These are phyloP conservation scores for Fraxinus quadrangulata DNA, from an alignment of 257 asterid species.

Conservation along the genomic window DNA sequence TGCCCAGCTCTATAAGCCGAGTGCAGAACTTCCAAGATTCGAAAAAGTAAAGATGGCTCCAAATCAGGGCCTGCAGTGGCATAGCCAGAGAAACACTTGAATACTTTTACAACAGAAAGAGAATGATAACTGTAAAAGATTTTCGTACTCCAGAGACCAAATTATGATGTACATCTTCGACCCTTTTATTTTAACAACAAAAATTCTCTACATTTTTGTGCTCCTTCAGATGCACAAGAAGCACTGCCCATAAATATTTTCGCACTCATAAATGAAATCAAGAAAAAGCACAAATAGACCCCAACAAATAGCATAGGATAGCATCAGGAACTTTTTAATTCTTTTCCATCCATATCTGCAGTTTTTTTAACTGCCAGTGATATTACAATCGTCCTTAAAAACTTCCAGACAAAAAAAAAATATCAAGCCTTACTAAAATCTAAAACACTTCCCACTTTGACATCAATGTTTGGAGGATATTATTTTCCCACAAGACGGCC, in stretches of 20 bases:
- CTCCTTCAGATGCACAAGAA: neutral
- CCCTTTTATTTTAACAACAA: neutral
- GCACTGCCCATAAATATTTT: constrained; percentile 11
- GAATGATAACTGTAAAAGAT: neutral
- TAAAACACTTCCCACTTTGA: neutral
- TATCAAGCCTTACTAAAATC: neutral
- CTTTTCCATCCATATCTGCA: neutral
- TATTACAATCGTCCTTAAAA: neutral
- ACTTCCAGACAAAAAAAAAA: neutral
- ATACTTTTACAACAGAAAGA: neutral
- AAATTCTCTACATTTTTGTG: neutral
- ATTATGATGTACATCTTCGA: neutral
- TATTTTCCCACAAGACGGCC: neutral
- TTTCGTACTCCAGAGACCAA: neutral
- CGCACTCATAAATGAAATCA: neutral
- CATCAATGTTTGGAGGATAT: neutral
- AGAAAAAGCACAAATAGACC: neutral
- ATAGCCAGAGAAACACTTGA: constrained; percentile 5
- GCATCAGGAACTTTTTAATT: neutral
- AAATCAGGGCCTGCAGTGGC: constrained; percentile 58
- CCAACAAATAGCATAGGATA: neutral
- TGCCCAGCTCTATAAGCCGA: constrained; percentile 78
- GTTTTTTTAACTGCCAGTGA: neutral
- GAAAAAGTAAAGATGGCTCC: constrained; percentile 50
- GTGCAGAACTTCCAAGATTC: constrained; percentile 72